Evolutionary conservation across 2,329 filamentous ascomycete genomes (phyloP).

Genomic region (Arthrobotrys megalospora): DNA sequence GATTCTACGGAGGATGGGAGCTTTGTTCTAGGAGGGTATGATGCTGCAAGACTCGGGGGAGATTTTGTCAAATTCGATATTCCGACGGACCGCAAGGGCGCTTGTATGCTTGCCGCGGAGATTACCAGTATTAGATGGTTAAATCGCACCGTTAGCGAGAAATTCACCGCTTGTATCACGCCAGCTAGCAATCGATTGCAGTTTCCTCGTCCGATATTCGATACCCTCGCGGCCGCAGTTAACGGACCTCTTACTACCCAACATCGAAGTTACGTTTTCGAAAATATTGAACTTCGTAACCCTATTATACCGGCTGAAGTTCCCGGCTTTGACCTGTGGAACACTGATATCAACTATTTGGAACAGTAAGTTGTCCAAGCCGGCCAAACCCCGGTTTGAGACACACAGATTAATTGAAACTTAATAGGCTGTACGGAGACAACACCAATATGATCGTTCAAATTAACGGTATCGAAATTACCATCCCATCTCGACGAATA

Average conservation of each 20-base stretch:
- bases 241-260: background rate
- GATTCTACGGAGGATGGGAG: background rate
- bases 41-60: background rate
- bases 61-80: constrained; percentile 17
- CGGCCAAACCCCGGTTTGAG: too few species aligned
- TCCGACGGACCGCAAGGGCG: background rate
- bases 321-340: background rate
- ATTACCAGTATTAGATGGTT: background rate
- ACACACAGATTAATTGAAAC: too few species aligned
- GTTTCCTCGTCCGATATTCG: background rate
- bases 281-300: background rate
- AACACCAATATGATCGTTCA: background rate
- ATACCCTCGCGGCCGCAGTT: background rate
- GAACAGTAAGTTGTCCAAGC: background rate
- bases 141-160: background rate
- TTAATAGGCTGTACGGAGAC: background rate
- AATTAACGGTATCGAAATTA: constrained; percentile 1
- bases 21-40: constrained; percentile 3
- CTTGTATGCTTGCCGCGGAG: background rate
- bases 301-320: background rate
- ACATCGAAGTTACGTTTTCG: background rate
- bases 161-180: background rate
- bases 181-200: background rate
- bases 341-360: background rate
- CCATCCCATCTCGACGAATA: background rate